These are phyloP conservation scores for Plasmodiophora brassicae DNA, from an alignment of 208 protist genomes.

Conservation along the genomic window DNA sequence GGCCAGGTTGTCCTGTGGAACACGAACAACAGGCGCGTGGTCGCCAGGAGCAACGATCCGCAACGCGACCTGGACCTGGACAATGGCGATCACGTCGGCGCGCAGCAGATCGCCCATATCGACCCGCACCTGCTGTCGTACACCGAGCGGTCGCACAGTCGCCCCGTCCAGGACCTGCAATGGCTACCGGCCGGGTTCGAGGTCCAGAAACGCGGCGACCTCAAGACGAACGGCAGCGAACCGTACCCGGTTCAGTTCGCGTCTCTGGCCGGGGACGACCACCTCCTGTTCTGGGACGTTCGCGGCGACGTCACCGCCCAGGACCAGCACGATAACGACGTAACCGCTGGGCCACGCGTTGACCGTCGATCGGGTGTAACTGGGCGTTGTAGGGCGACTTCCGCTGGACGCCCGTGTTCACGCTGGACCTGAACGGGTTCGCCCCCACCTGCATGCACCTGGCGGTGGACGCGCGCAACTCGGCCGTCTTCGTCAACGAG, in stretches of 20 bases:
- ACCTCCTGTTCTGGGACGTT: conserved; percentile 22
- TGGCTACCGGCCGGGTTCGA: neutral
- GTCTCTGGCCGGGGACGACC: neutral
- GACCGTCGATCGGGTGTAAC: neutral
- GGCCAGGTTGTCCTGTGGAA: conserved; percentile 1
- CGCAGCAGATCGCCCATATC: neutral
- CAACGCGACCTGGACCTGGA: neutral
- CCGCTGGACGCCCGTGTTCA: neutral
- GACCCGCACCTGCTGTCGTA: neutral
- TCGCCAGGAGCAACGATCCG: neutral
- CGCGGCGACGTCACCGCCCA: neutral
- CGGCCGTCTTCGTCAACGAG: neutral
- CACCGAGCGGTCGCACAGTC: conserved; percentile 16
- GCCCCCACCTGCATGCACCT: neutral
- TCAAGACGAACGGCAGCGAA: neutral
- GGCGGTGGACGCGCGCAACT: neutral
- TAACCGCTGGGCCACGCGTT: neutral
- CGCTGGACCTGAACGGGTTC: neutral
- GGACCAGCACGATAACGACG: conserved; percentile 14
- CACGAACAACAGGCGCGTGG: neutral
- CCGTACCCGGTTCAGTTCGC: neutral
- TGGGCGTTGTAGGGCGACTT: neutral
- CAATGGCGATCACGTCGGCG: neutral
- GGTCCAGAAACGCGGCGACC: conserved; percentile 5
- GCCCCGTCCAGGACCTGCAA: neutral